Percentiles rank a stretch among this genome's conserved stretches.
Conservation (phyloP, 2,329 filamentous ascomycete species). For the Monosporascus sp. region DNA sequence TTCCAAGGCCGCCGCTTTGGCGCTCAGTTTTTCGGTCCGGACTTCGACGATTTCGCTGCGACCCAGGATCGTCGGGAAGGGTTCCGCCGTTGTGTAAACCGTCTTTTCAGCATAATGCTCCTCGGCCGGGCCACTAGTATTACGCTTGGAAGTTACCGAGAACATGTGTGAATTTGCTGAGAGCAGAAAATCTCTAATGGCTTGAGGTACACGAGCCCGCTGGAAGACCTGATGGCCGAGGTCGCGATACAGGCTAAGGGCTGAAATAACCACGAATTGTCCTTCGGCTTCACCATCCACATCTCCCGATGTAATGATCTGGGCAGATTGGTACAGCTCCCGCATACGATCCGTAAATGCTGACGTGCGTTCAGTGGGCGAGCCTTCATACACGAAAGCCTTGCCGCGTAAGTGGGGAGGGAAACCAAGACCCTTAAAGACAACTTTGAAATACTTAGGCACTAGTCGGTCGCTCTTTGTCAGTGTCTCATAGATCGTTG, state of each 20-base stretch:
- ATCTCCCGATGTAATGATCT: constrained; percentile 66
- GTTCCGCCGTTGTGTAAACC: constrained; percentile 74
- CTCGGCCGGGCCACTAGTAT: constrained; percentile 60
- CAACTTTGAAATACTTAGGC: constrained; percentile 85
- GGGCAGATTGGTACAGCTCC: constrained; percentile 79
- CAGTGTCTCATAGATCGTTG: constrained; percentile 84
- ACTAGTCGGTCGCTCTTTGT: constrained; percentile 72
- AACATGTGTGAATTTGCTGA: constrained; percentile 73
- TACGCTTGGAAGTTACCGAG: constrained; percentile 67
- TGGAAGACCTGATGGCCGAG: constrained; percentile 80
- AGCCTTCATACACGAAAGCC: constrained; percentile 86
- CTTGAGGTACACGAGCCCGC: constrained; percentile 74
- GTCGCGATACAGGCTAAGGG: constrained; percentile 78
- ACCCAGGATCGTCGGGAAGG: constrained; percentile 86
- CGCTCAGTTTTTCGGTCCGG: constrained; percentile 60
- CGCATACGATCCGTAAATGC: constrained; percentile 90
- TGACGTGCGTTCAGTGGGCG: constrained; percentile 67
- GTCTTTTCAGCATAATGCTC: constrained; percentile 80
- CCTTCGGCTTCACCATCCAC: constrained; percentile 78
- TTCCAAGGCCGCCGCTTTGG: constrained; percentile 84
- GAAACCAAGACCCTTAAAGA: constrained; percentile 86
- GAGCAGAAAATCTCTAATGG: constrained; percentile 81
- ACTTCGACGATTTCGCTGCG: constrained; percentile 76
- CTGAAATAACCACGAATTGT: constrained; percentile 79
- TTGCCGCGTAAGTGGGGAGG: constrained; percentile 77